These are phyloP conservation scores for Petunia axillaris DNA, from an alignment of 257 asterid genomes.

Conservation along the genomic window DNA sequence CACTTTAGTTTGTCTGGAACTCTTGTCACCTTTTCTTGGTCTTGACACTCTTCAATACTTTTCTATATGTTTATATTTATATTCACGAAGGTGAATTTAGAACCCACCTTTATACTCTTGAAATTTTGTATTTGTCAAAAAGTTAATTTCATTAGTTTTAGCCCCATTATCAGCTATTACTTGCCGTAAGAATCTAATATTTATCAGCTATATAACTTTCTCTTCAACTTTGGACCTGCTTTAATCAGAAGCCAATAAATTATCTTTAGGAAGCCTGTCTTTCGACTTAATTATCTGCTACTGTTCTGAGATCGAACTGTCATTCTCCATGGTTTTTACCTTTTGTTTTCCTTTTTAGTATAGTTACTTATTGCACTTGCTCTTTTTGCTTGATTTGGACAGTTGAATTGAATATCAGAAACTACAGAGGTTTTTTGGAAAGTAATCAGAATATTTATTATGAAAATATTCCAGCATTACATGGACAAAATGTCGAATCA, in stretches of 20 bases:
- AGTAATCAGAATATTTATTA: slow-evolving; percentile 32
- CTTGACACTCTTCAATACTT: background rate
- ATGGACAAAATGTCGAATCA: slow-evolving; percentile 20
- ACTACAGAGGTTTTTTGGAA: slow-evolving; percentile 26
- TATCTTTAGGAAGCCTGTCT: background rate
- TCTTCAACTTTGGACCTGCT: background rate
- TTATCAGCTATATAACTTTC: background rate
- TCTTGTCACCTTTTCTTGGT: background rate
- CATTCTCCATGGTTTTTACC: background rate
- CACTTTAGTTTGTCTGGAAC: background rate
- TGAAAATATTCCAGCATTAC: slow-evolving; percentile 29
- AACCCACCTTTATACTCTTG: background rate
- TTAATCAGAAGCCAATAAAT: background rate
- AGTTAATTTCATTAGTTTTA: background rate
- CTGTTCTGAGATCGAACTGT: background rate
- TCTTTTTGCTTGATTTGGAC: slow-evolving; percentile 24
- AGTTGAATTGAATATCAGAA: slow-evolving; percentile 30
- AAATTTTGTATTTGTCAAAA: background rate
- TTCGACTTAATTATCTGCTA: background rate
- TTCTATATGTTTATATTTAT: background rate
- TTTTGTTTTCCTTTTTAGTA: background rate
- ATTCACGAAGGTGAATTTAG: background rate
- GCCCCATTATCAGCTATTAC: background rate
- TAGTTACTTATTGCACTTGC: slow-evolving; percentile 14
- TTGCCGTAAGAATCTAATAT: too few species aligned